Percentiles rank a stretch among this genome's conserved stretches.
phyloP scores from a whole-genome alignment of 1,284 basidiomycete genomes.

The Mycosarcoma maydis region DNA sequence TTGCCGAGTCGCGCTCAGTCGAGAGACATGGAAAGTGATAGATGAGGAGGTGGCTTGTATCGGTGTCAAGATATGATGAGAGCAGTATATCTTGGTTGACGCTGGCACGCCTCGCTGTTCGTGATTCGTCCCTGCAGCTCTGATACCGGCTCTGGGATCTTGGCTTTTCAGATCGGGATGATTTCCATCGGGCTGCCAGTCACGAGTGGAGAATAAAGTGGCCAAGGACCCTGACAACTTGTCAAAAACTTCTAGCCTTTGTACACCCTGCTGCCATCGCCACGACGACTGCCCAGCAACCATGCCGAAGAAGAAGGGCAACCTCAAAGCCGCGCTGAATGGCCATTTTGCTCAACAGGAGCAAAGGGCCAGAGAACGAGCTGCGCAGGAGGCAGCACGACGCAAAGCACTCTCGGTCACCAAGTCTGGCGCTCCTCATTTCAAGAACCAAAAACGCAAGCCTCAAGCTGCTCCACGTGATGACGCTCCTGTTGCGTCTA shows the following conservation, averaged over 20 bases:
- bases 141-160: too few species aligned
- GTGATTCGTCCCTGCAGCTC: too few species aligned
- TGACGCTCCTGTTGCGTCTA: neutral
- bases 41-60: too few species aligned
- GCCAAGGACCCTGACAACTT: neutral
- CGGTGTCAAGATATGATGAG: too few species aligned
- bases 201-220: neutral
- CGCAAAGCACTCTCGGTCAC: constrained; percentile 47
- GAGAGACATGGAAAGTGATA: constrained; percentile 1
- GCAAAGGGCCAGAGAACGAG: constrained; percentile 26
- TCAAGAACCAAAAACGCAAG: constrained; percentile 22
- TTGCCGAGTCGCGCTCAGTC: neutral
- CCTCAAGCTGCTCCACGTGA: neutral
- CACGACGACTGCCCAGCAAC: neutral
- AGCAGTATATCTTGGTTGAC: too few species aligned
- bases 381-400: constrained; percentile 44
- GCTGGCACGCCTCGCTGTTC: too few species aligned
- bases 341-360: constrained; percentile 45
- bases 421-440: constrained; percentile 5
- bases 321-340: constrained; percentile 45
- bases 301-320: constrained; percentile 58
- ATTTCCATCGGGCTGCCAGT: neutral
- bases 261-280: neutral
- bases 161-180: neutral
- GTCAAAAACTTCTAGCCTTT: neutral